A percentile compares a stretch with the other conserved stretches of the same genome.
Evolutionary conservation across 192 early-diverging fungal species (phyloP).

Genomic region (Powellomyces hirtus): DNA sequence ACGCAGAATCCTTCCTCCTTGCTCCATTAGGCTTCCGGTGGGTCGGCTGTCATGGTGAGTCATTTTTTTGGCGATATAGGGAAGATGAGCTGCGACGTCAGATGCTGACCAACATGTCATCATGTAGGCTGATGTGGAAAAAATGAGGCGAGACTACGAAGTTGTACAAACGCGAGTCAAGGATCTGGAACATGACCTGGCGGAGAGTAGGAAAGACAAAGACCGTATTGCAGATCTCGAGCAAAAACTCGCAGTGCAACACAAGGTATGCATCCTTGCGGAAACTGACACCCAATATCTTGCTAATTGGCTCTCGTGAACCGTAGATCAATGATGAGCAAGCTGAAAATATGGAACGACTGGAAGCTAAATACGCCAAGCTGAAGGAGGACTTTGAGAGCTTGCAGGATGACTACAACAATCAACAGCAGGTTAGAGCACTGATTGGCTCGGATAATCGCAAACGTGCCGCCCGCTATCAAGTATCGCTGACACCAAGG

Average conservation of each 20-base stretch:
- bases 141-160: slow-evolving; percentile 36
- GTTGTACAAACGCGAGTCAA: slow-evolving; percentile 25
- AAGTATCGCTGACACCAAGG: too few relatives aligned
- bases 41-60: too few relatives aligned
- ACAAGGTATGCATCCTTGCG: slow-evolving; percentile 6
- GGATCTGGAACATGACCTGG: slow-evolving; percentile 25
- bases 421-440: slow-evolving; percentile 63
- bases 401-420: slow-evolving; percentile 70
- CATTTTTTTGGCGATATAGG: too few relatives aligned
- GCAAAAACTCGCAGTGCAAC: slow-evolving; percentile 17
- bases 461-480: too few relatives aligned
- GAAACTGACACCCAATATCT: neutral
- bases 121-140: slow-evolving; percentile 14
- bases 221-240: slow-evolving; percentile 25
- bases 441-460: neutral
- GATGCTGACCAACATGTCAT: too few relatives aligned
- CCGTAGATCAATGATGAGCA: slow-evolving; percentile 32
- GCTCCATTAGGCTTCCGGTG: too few relatives aligned
- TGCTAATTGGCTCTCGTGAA: neutral
- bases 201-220: slow-evolving; percentile 3
- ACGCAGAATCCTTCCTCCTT: too few relatives aligned
- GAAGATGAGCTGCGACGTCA: too few relatives aligned
- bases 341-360: neutral
- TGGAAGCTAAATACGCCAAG: slow-evolving; percentile 40
- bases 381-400: slow-evolving; percentile 61